Conservation (phyloP, 1,139 yeast genomes). For the Kodamaea anthophila region DNA sequence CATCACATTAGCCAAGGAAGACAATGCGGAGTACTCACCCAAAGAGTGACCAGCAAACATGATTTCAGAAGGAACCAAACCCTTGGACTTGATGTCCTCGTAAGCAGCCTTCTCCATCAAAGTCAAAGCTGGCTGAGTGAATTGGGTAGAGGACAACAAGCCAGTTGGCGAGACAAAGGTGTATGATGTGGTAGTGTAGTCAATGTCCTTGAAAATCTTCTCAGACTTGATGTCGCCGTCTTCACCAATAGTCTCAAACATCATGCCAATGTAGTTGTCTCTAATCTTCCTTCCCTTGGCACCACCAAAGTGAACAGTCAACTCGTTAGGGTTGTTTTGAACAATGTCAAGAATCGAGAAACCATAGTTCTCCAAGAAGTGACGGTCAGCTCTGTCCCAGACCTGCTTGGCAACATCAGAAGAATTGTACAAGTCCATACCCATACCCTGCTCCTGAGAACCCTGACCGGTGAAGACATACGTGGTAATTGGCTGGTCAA, state of each 20-base stretch:
- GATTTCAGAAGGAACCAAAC: slow-evolving; percentile 87
- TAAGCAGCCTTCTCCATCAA: slow-evolving; percentile 99
- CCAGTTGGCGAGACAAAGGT: slow-evolving; percentile 94
- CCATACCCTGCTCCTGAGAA: slow-evolving; percentile 99
- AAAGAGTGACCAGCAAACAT: slow-evolving; percentile 98
- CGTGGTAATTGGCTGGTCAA: slow-evolving; percentile 95
- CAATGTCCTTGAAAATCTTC: slow-evolving; percentile 90
- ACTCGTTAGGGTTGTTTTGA: slow-evolving; percentile 89
- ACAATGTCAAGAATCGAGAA: slow-evolving; percentile 96
- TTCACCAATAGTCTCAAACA: slow-evolving; percentile 89
- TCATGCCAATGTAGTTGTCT: slow-evolving; percentile 93
- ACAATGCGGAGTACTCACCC: slow-evolving; percentile 97
- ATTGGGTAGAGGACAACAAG: slow-evolving; percentile 94
- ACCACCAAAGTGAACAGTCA: slow-evolving; percentile 96
- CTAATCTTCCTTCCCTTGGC: slow-evolving; percentile 93
- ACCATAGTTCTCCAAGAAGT: slow-evolving; percentile 90
- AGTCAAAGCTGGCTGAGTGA: slow-evolving; percentile 98
- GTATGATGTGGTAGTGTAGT: slow-evolving; percentile 71
- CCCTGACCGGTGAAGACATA: slow-evolving; percentile 99
- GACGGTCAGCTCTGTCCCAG: slow-evolving; percentile 97
- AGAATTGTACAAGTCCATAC: slow-evolving; percentile 93
- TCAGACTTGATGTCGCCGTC: slow-evolving; percentile 83
- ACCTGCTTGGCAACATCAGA: slow-evolving; percentile 91
- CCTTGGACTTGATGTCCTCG: slow-evolving; percentile 95
- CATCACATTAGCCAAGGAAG: slow-evolving; percentile 97